Conservation (phyloP, 208 protist genomes). For the Leishmania martiniquensis region DNA sequence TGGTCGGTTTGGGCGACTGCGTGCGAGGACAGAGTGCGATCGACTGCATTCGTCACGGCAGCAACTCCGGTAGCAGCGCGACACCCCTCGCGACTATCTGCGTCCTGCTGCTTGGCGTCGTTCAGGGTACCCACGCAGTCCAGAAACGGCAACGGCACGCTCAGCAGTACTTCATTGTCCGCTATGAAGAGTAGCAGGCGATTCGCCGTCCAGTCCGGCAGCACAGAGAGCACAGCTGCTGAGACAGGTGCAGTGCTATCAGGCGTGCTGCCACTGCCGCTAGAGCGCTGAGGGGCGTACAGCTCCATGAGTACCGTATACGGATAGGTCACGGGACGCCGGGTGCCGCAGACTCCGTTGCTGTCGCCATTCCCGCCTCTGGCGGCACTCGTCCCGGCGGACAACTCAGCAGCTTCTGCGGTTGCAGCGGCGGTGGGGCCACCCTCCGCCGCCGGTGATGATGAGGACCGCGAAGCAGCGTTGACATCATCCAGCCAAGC, state of each 20-base stretch:
- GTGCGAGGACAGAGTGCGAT: neutral
- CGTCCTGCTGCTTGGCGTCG: conserved; percentile 1
- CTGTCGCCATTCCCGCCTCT: neutral
- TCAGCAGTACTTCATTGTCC: conserved; percentile 38
- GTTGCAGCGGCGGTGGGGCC: neutral
- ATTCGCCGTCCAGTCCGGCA: conserved; percentile 37
- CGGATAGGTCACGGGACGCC: neutral
- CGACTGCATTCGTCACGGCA: neutral
- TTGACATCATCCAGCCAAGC: conserved; percentile 55
- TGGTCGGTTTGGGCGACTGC: neutral
- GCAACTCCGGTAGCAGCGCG: neutral
- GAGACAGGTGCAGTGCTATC: neutral
- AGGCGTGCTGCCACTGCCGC: neutral
- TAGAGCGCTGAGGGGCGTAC: conserved; percentile 11
- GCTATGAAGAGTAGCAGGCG: conserved; percentile 38
- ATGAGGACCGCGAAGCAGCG: neutral
- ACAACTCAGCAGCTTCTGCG: neutral
- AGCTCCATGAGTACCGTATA: conserved; percentile 38
- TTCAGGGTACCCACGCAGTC: conserved; percentile 7
- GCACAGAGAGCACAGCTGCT: conserved; percentile 12
- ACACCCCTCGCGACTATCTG: neutral
- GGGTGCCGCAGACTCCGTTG: neutral
- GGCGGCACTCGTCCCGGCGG: neutral
- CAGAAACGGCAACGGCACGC: conserved; percentile 46
- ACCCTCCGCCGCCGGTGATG: neutral